Evolutionary conservation across 1,284 basidiomycete genomes (phyloP), one percentile per base, ranked within the genome.

Genomic region (Prillingera fragicola): DNA sequence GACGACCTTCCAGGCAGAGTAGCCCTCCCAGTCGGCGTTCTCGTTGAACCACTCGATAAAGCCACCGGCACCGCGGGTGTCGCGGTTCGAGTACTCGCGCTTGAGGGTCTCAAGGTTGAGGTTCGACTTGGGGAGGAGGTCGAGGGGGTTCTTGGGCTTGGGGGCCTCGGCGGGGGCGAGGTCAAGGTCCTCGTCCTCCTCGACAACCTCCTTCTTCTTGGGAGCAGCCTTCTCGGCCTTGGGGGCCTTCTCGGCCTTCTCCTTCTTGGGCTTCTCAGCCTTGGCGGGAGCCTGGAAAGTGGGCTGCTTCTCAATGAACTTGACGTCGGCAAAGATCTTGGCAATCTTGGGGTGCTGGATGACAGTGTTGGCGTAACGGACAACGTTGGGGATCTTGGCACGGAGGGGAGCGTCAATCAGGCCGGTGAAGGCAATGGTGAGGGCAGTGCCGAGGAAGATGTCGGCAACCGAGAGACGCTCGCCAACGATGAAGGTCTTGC

Each of bases 101-200:
- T 97, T 97, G 87, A 88, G 95, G 75, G 96, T 91, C 73, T 97
- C 92, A 47, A 97, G 83, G 77, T 91, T 90, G 77, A 96, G 86
- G 13, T 79, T 74, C 15, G 87, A 89, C 76, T 94, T 94, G 58
- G 92, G 89, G 45, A 95, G 80, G 51, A 79, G 78, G 57, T 96
- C 94, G 41, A 95, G 82, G 24, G 92, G 92, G 80, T 96, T 95
- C 81, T 92, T 92, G 47, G 75, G 78, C 74, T 94, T 84, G 59
- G 83, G 81, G 65, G 81, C 80, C 44, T 80, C 78, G 50, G 74
- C 74, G 19, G 77, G 76, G 21, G 77, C 68, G 37, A 78, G 75
- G 55, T 80, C 80, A 31, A 79, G 80, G 36, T 82, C 81, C 15
- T 80, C 81, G 2, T 83, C 81, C 3, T 85, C 85, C 2, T 55